Evolutionary conservation across 1,139 yeast genomes (phyloP), one percentile per base, ranked within the genome.

Genomic region (Debaryomycetaceae sp.): DNA sequence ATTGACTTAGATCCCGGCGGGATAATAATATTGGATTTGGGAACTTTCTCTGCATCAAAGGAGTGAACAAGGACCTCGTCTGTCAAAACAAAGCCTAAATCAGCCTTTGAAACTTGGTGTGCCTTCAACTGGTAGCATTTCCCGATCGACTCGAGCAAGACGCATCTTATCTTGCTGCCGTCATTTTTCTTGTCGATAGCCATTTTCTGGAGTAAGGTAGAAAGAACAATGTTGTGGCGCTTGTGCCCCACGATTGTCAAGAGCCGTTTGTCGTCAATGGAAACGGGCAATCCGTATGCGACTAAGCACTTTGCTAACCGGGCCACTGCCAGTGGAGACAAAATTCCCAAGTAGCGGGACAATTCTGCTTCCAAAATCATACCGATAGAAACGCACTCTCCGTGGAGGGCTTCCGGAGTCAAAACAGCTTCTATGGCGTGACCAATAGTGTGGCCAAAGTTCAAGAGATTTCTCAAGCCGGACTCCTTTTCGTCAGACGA

Each of bases 1-100:
- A 90, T 90, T 3, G 97, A 87, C 52, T 90, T 90, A 4, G 97
- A 90, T 2, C 99, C 99, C 8, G 99, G 99, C 16, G 98, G 98
- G 16, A 67, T 63, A 26, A 90, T 64, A 2, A 61, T 60, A 30
- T 62, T 70, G 22, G 68, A 55, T 13, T 55, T 38, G 3, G 76
- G 71, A 8, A 67, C 52, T 2, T 46, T 41, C 4, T 42, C 37
- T 10, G 45, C 31, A 14, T 53, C 54, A 44, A 77, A 74, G 28
- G 78, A 73, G 39, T 57, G 64, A 16, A 87, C 93, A 26, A 71
- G 44, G 7, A 78, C 68, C 49, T 86, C 93, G 42, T 83, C 92
- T n/a, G 96, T 79, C 35, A 90, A 59, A 5, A 90, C 77, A 37
- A 86, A 74, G 34, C 85, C 72, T 41, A 90, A 68, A 49, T 81